Evolutionary conservation across 2,329 filamentous ascomycete species (phyloP).

Genomic region (Apiospora sp.): DNA sequence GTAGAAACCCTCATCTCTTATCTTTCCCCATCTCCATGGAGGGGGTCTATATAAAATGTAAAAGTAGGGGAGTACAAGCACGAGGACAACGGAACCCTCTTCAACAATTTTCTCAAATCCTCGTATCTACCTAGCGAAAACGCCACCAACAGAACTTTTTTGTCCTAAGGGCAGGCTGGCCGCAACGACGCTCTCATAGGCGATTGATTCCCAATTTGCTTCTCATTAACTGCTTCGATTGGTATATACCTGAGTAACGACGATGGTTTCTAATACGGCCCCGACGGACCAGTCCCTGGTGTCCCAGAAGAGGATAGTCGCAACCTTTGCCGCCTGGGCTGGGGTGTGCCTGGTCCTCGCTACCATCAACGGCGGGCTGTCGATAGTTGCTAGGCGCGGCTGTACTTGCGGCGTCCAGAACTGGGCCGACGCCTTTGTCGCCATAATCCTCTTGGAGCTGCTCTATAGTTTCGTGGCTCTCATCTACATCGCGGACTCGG

Average conservation of each 20-base stretch:
- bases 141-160: too few species aligned
- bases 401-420: neutral
- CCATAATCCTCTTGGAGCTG: neutral
- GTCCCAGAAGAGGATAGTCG: neutral
- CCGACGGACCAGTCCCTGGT: neutral
- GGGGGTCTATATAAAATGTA: too few species aligned
- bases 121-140: too few species aligned
- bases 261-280: neutral
- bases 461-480: neutral
- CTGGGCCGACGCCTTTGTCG: accelerated
- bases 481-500: neutral
- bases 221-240: too few species aligned
- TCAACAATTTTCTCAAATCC: too few species aligned
- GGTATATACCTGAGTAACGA: neutral
- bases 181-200: too few species aligned
- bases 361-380: neutral
- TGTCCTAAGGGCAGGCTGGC: too few species aligned
- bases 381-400: neutral
- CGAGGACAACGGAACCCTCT: too few species aligned
- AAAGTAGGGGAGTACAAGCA: too few species aligned
- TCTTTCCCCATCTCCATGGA: too few species aligned
- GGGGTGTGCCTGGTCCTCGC: neutral
- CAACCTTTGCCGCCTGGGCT: neutral
- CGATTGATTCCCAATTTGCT: too few species aligned
- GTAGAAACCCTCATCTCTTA: neutral